These are phyloP conservation scores for Corylus avellana DNA, from an alignment of 306 rosid species.

Conservation along the genomic window DNA sequence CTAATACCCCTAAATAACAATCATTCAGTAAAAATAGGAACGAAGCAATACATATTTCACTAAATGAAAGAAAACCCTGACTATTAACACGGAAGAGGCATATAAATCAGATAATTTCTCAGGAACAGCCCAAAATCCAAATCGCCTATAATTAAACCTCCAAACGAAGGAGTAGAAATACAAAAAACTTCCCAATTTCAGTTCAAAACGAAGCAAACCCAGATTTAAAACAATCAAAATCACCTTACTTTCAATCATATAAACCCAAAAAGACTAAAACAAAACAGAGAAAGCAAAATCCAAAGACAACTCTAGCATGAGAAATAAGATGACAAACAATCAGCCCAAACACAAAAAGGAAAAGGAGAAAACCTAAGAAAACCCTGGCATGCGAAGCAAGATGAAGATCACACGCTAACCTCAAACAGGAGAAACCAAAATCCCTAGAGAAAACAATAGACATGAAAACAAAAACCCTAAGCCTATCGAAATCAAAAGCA, in stretches of 20 bases:
- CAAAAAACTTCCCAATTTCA: neutral
- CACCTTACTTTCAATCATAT: neutral
- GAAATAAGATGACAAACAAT: neutral
- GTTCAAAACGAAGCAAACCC: neutral
- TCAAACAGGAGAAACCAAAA: neutral
- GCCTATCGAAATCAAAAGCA: neutral
- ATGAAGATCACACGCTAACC: neutral
- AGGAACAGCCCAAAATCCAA: neutral
- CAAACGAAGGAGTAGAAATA: neutral
- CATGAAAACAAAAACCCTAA: neutral
- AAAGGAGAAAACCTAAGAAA: neutral
- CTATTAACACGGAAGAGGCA: neutral
- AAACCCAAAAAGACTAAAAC: neutral
- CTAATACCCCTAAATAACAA: neutral
- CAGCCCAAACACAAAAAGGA: neutral
- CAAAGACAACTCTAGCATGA: neutral
- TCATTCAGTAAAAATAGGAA: neutral
- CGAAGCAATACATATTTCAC: neutral
- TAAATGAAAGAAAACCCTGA: no score
- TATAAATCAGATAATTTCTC: neutral
- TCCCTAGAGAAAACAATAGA: neutral
- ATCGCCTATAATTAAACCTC: neutral
- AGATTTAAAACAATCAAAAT: neutral
- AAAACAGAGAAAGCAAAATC: neutral
- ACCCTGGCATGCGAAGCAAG: no score